These are phyloP conservation scores for Phlebiopsis gigantea DNA, from an alignment of 768 basidiomycete genomes.

Conservation along the genomic window DNA sequence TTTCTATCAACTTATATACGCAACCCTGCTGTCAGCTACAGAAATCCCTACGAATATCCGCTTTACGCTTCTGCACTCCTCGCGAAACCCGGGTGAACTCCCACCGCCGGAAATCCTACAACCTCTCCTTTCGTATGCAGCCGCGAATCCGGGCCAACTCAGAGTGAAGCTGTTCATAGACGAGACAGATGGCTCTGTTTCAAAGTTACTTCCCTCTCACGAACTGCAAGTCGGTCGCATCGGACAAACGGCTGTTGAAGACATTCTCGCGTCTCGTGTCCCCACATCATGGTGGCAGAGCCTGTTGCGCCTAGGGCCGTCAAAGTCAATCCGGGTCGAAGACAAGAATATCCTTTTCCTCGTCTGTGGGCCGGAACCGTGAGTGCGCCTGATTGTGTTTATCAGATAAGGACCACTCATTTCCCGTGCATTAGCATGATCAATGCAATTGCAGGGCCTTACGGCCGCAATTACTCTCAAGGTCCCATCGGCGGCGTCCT, in stretches of 20 bases:
- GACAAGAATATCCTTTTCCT: constrained; percentile 55
- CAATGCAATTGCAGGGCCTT: constrained; percentile 66
- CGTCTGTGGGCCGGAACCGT: constrained; percentile 85
- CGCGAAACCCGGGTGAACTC: constrained; percentile 53
- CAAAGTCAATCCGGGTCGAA: constrained; percentile 13
- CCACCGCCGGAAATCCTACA: constrained; percentile 62
- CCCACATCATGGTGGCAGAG: constrained; percentile 27
- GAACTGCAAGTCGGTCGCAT: constrained; percentile 49
- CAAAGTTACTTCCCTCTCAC: constrained; percentile 15
- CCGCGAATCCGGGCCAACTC: constrained; percentile 49
- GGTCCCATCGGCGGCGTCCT: constrained; percentile 65
- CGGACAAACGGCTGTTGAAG: constrained; percentile 41
- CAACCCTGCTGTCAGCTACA: constrained; percentile 34
- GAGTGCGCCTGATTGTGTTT: constrained; percentile 7
- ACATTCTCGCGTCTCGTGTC: constrained; percentile 30
- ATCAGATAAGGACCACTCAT: constrained; percentile 4
- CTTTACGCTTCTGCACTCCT: constrained; percentile 72
- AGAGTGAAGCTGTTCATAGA: constrained; percentile 62
- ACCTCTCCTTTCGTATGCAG: constrained; percentile 44
- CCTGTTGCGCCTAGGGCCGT: constrained; percentile 16
- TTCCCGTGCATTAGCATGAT: constrained; percentile 54
- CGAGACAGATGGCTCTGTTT: constrained; percentile 20
- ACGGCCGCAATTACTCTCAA: constrained; percentile 71
- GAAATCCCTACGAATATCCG: constrained; percentile 35
- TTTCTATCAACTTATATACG: constrained; percentile 72